Evolutionary conservation across 768 basidiomycete genomes (phyloP).

Genomic region (Aureoboletus auriporus): DNA sequence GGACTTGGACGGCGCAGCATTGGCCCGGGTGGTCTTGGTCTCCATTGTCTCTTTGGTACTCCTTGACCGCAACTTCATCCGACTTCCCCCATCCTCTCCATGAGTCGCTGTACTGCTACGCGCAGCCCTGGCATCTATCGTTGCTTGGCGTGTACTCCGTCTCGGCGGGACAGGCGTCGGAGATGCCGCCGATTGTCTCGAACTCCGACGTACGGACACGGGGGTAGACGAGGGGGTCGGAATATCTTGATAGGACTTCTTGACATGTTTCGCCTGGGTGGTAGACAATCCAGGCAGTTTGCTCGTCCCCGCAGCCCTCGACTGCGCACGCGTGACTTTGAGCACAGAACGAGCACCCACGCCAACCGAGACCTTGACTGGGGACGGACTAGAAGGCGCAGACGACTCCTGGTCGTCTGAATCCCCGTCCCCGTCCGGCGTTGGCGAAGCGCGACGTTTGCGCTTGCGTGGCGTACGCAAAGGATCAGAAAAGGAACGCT

Average conservation of each 20-base stretch:
- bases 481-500: slow-evolving; percentile 20
- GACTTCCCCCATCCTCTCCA: slow-evolving; percentile 4
- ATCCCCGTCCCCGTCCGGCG: background rate
- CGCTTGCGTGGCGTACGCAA: slow-evolving; percentile 31
- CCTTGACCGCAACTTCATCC: slow-evolving; percentile 20
- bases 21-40: slow-evolving; percentile 6
- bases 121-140: slow-evolving; percentile 11
- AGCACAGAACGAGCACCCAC: background rate
- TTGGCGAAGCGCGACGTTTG: slow-evolving; percentile 13
- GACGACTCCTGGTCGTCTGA: slow-evolving; percentile 8
- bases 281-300: background rate
- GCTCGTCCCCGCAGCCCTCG: slow-evolving; percentile 6
- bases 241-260: slow-evolving; percentile 17
- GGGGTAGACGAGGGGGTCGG: slow-evolving; percentile 27
- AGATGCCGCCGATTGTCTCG: slow-evolving; percentile 11
- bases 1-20: slow-evolving; percentile 5
- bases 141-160: slow-evolving; percentile 26
- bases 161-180: slow-evolving; percentile 18
- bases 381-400: slow-evolving; percentile 28
- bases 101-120: slow-evolving; percentile 6
- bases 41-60: slow-evolving; percentile 4
- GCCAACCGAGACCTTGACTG: slow-evolving; percentile 23
- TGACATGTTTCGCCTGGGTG: slow-evolving; percentile 13
- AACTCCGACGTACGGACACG: background rate
- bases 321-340: slow-evolving; percentile 12